Conservation (phyloP, 106 monocot species). For the Dioscorea zingiberensis region DNA sequence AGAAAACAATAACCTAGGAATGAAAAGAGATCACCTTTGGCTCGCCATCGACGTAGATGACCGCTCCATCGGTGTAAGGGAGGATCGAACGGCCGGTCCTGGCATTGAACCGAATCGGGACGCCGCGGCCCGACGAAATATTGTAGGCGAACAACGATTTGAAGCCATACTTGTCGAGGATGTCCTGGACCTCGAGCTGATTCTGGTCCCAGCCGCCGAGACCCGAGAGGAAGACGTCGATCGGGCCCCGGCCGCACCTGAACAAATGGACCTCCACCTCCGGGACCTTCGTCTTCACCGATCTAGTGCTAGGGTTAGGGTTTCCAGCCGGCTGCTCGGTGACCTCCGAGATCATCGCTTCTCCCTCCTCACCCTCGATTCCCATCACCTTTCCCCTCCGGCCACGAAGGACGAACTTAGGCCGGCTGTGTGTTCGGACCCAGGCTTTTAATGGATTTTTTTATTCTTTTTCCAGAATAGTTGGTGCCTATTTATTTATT, state of each 20-base stretch:
- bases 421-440: no score
- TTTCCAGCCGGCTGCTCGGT: not conserved
- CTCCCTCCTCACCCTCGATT: not conserved
- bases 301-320: constrained; percentile 19
- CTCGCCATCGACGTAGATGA: constrained; percentile 74
- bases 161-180: constrained; percentile 66
- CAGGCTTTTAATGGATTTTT: no score
- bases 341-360: not conserved
- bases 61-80: constrained; percentile 59
- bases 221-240: constrained; percentile 49
- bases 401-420: not conserved
- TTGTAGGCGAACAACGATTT: constrained; percentile 68
- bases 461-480: no score
- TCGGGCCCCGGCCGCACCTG: constrained; percentile 50
- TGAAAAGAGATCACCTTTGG: constrained; percentile 53
- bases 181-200: constrained; percentile 82
- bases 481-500: no score
- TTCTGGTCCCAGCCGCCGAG: constrained; percentile 87
- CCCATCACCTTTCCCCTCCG: not conserved
- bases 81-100: constrained; percentile 84
- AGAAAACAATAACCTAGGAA: no score
- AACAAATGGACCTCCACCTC: constrained; percentile 78
- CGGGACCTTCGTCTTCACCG: constrained; percentile 36
- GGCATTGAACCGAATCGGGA: constrained; percentile 61
- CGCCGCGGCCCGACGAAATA: constrained; percentile 42